phyloP scores from a whole-genome alignment of 2,329 filamentous ascomycete species.

The Aspergillus brunneoviolaceus region DNA sequence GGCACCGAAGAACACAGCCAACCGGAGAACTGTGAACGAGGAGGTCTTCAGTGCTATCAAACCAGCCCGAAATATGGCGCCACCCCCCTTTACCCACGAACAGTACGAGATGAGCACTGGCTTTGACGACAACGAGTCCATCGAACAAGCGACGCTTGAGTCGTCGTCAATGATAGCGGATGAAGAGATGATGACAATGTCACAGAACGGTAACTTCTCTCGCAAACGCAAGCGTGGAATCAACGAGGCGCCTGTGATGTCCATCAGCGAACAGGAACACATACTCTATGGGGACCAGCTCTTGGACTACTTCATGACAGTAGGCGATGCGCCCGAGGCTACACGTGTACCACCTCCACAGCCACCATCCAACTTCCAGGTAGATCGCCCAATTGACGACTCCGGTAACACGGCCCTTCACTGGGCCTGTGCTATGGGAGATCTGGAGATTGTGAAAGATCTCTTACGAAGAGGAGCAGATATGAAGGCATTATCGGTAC shows the following conservation, averaged over 20 bases:
- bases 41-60: conserved; percentile 35
- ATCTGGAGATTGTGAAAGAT: conserved; percentile 85
- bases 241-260: conserved; percentile 57
- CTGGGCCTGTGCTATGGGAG: conserved; percentile 97
- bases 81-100: conserved; percentile 52
- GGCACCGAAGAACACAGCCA: conserved; percentile 66
- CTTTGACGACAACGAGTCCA: conserved; percentile 74
- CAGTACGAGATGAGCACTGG: conserved; percentile 65
- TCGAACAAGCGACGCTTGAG: conserved; percentile 78
- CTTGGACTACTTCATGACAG: conserved; percentile 91
- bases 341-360: conserved; percentile 62
- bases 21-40: conserved; percentile 51
- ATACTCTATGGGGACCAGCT: conserved; percentile 89
- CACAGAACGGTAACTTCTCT: conserved; percentile 57
- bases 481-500: conserved; percentile 66
- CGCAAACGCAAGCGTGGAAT: conserved; percentile 77
- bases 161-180: conserved; percentile 85
- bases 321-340: conserved; percentile 70
- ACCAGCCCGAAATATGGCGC: conserved; percentile 35
- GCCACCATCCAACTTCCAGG: conserved; percentile 81
- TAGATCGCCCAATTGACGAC: conserved; percentile 89
- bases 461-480: conserved; percentile 78
- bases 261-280: conserved; percentile 74
- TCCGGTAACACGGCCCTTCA: conserved; percentile 91
- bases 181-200: conserved; percentile 72